Conservation (phyloP, 2,329 filamentous ascomycete species). For the Colletotrichum tofieldiae region DNA sequence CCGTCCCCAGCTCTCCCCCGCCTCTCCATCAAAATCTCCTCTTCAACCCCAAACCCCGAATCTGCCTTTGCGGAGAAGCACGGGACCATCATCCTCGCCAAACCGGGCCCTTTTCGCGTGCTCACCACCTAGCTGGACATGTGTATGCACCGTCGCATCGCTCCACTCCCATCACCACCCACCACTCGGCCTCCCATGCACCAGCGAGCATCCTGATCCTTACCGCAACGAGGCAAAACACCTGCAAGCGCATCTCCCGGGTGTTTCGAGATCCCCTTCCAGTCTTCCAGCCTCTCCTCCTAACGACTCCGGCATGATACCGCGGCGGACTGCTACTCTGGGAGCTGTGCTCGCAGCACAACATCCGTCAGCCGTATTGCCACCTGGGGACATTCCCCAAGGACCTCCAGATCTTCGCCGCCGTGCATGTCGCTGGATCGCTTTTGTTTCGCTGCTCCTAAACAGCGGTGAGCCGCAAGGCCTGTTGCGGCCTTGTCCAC, state of each 20-base stretch:
- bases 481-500: not conserved
- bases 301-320: slow-evolving; percentile 19
- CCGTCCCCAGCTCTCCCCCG: slow-evolving; percentile 9
- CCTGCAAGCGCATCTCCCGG: slow-evolving; percentile 33
- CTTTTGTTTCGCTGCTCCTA: not conserved
- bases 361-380: not conserved
- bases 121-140: slow-evolving; percentile 9
- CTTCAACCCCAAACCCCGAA: slow-evolving; percentile 34
- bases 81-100: slow-evolving; percentile 22
- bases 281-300: slow-evolving; percentile 9
- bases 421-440: not conserved
- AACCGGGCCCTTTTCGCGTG: slow-evolving; percentile 37
- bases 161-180: slow-evolving; percentile 29
- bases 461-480: slow-evolving; percentile 37
- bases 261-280: slow-evolving; percentile 28
- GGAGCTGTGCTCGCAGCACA: not conserved
- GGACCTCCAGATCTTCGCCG: slow-evolving; percentile 1
- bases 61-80: slow-evolving; percentile 38
- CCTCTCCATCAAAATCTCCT: slow-evolving; percentile 31
- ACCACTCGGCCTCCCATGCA: slow-evolving; percentile 16
- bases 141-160: slow-evolving; percentile 11
- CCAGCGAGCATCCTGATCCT: slow-evolving; percentile 10
- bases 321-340: slow-evolving; percentile 13
- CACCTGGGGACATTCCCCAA: slow-evolving; percentile 2
- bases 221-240: slow-evolving; percentile 26